Evolutionary conservation across 345 rosid genomes (phyloP), one percentile per base, ranked within the genome.

Genomic region (Camelina laxa): DNA sequence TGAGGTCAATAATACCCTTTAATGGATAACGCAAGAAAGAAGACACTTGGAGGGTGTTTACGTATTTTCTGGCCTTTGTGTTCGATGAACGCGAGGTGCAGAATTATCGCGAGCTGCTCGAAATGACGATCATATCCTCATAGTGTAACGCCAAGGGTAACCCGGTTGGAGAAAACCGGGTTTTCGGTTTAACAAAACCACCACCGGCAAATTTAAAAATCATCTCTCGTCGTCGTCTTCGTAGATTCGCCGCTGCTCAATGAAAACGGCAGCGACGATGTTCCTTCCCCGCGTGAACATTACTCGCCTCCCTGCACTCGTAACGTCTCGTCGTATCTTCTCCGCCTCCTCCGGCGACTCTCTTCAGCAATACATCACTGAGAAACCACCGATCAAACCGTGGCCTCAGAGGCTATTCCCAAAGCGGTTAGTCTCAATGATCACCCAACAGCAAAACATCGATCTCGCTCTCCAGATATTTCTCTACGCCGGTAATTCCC

Each of bases 391-490:
- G 63, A 84, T 93, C 80, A 87, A 83, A 78, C 92, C 88, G 7
- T 93, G 98, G 98, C 98, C 98, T 5, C 81, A 84, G 67, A 83
- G 83, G 70, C 96, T 93, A 65, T 82, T 71, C 81, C 93, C 96
- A 2, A 93, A 86, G 74, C 96, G 93, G 57, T 83, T 93, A 4
- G 82, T 75, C 68, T 86, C 86, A 60, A 87, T 92, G 92, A 88
- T 93, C 82, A 72, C 64, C 31, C 87, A 86, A 75, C 96, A 91
- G 58, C 92, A 91, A 55, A 88, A 87, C 77, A 90, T 87, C 60
- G 96, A 88, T 78, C 96, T 93, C 4, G 91, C 96, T 50, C 86
- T 91, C 82, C 98, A 89, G 78, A 89, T 89, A 65, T 93, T 91
- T 89, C 72, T 84, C 19, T 84, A 88, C 82, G 96, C 98, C 31